phyloP scores from a whole-genome alignment of 805 yeast genomes.

The Hanseniaspora hatyaiensis region DNA sequence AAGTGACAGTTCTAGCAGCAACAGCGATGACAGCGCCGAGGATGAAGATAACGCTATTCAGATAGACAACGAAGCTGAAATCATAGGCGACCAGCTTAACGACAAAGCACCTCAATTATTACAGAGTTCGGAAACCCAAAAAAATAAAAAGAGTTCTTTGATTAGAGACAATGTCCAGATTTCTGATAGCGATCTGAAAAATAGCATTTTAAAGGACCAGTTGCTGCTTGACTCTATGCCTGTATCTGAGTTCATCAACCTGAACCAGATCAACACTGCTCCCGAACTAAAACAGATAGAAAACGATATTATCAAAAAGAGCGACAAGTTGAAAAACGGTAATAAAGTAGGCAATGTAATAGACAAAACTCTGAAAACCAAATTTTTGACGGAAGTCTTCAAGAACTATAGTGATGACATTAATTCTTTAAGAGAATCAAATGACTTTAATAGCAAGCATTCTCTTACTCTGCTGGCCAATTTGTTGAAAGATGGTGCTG shows the following conservation, averaged over 20 bases:
- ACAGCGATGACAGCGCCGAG: constrained; percentile 26
- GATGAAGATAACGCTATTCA: constrained; percentile 11
- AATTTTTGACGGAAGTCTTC: constrained; percentile 46
- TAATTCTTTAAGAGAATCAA: constrained; percentile 47
- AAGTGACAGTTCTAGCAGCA: constrained; percentile 28
- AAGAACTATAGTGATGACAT: constrained; percentile 49
- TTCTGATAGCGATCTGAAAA: constrained; percentile 28
- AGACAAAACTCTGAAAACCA: constrained; percentile 33
- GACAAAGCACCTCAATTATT: constrained; percentile 7
- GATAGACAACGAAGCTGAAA: no score
- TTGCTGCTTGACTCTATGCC: constrained; percentile 5
- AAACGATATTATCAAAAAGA: constrained; percentile 1
- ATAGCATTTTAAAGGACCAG: constrained; percentile 12
- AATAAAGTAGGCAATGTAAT: constrained; percentile 7
- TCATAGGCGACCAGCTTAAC: constrained; percentile 13
- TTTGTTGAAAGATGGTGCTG: constrained; percentile 45
- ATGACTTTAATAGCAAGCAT: constrained; percentile 45
- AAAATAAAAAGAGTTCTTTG: background rate
- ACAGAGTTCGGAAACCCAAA: background rate
- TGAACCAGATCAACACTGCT: constrained; percentile 6
- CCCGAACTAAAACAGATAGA: constrained; percentile 9
- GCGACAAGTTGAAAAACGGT: background rate
- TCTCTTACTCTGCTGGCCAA: constrained; percentile 48
- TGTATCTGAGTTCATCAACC: constrained; percentile 2
- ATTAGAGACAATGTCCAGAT: constrained; percentile 24